Evolutionary conservation across 257 asterid genomes (phyloP).

Genomic region (Rubia yunnanensis): DNA sequence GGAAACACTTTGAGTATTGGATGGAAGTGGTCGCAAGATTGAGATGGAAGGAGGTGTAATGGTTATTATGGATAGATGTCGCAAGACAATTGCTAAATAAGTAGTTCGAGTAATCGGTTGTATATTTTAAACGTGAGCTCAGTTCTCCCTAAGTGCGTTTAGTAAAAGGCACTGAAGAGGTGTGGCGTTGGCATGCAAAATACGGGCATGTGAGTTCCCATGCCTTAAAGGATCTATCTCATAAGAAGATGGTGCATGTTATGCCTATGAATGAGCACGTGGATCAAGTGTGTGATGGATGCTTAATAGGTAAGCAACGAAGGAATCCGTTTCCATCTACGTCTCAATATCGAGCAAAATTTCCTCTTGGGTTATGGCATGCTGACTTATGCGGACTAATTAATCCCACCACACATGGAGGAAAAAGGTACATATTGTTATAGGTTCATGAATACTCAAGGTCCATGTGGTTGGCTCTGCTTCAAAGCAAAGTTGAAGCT

Average conservation of each 20-base stretch:
- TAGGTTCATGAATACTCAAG: not conserved
- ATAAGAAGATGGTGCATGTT: not conserved
- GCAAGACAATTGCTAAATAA: no score
- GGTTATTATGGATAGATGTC: no score
- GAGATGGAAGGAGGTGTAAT: no score
- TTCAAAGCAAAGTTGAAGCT: not conserved
- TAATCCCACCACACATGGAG: not conserved
- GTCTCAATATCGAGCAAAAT: not conserved
- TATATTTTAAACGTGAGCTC: no score
- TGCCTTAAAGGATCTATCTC: not conserved
- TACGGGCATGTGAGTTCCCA: not conserved
- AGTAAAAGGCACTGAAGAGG: no score
- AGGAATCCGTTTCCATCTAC: not conserved
- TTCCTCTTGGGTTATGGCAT: not conserved
- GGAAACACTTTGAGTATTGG: no score
- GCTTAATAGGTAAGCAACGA: not conserved
- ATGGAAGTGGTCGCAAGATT: no score
- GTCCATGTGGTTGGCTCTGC: not conserved
- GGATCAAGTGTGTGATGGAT: not conserved
- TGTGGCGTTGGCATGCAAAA: no score
- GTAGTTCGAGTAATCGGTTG: not conserved
- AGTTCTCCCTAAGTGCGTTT: not conserved
- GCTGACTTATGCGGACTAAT: not conserved
- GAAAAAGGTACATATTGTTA: no score
- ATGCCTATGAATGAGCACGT: not conserved